Percentiles rank a stretch among this genome's conserved stretches.
These are phyloP conservation scores for Millerozyma acaciae DNA, from an alignment of 805 yeast genomes.

Conservation along the genomic window DNA sequence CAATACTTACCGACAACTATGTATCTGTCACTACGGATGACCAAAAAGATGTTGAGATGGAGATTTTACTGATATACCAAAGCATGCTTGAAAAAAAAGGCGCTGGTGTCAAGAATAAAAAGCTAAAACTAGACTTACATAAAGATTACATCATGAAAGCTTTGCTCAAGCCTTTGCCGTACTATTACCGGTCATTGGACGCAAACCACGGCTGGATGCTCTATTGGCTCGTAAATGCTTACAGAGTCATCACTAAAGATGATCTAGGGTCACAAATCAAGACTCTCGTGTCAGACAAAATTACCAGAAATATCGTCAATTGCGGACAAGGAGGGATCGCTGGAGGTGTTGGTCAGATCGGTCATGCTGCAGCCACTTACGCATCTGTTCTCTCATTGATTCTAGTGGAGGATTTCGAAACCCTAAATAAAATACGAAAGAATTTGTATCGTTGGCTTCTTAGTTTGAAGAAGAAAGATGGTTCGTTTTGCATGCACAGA, in stretches of 20 bases:
- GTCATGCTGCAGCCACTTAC: slow-evolving; percentile 83
- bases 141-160: slow-evolving; percentile 38
- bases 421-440: slow-evolving; percentile 27
- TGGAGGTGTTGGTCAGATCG: slow-evolving; percentile 79
- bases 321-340: slow-evolving; percentile 59
- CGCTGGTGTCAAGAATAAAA: slow-evolving; percentile 8
- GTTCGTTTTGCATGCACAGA: slow-evolving; percentile 70
- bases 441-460: slow-evolving; percentile 62
- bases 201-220: slow-evolving; percentile 92
- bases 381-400: slow-evolving; percentile 69
- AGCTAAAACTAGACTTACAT: slow-evolving; percentile 34
- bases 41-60: slow-evolving; percentile 31
- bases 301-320: slow-evolving; percentile 21
- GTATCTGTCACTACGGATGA: slow-evolving; percentile 32
- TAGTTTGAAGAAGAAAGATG: slow-evolving; percentile 59
- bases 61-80: slow-evolving; percentile 27
- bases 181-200: slow-evolving; percentile 55
- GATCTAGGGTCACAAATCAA: slow-evolving; percentile 36
- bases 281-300: slow-evolving; percentile 20
- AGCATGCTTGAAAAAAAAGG: slow-evolving; percentile 11
- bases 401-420: slow-evolving; percentile 37
- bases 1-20: slow-evolving; percentile 21
- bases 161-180: slow-evolving; percentile 45
- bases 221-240: slow-evolving; percentile 72
- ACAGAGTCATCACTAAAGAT: slow-evolving; percentile 13